Conservation (phyloP, 805 yeast genomes). For the Wilhelminamyces savonicus region DNA sequence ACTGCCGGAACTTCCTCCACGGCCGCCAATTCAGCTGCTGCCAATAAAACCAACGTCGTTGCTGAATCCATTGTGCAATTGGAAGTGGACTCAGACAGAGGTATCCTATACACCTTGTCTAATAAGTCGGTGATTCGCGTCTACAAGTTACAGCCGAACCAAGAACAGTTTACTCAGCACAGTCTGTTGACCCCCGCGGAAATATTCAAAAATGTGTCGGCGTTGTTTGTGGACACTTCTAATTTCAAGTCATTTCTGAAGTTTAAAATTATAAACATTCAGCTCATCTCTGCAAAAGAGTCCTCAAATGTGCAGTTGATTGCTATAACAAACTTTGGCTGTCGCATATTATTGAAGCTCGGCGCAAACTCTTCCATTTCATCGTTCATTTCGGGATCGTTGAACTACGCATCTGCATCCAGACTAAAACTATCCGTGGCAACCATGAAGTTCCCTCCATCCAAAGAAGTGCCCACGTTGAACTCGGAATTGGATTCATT, state of each 20-base stretch:
- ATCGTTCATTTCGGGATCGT: conserved; percentile 15
- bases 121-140: conserved; percentile 77
- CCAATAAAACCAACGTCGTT: conserved; percentile 8
- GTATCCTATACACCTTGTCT: conserved; percentile 73
- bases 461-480: conserved; percentile 36
- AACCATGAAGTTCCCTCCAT: conserved; percentile 63
- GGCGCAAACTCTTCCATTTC: conserved; percentile 30
- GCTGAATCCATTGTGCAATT: conserved; percentile 62
- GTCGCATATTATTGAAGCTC: conserved; percentile 58
- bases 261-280: conserved; percentile 57
- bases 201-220: conserved; percentile 42
- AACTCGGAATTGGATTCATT: conserved; percentile 37
- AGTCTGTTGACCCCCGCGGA: conserved; percentile 38
- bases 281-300: conserved; percentile 56
- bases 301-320: conserved; percentile 65
- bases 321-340: conserved; percentile 80
- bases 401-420: conserved; percentile 16
- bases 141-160: conserved; percentile 50
- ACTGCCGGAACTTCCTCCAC: conserved; percentile 5
- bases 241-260: conserved; percentile 42
- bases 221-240: conserved; percentile 50
- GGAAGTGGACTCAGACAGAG: conserved; percentile 71
- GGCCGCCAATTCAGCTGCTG: conserved; percentile 2
- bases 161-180: conserved; percentile 30
- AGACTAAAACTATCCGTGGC: conserved; percentile 27